These are phyloP conservation scores for Candida patagonica DNA, from an alignment of 805 yeast species.

Conservation along the genomic window DNA sequence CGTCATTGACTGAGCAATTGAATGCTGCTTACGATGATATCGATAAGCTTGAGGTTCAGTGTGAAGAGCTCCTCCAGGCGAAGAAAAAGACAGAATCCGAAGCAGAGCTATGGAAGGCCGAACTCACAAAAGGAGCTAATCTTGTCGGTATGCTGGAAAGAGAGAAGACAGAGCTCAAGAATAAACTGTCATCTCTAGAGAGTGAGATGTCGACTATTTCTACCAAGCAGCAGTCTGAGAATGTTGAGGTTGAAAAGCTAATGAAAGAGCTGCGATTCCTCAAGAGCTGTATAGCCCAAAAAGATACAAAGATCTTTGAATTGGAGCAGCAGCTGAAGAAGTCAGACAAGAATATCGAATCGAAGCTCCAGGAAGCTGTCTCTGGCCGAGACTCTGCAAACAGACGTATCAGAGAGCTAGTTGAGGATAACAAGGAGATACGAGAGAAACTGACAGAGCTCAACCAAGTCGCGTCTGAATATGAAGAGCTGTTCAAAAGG, in stretches of 20 bases:
- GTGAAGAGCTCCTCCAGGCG: constrained; percentile 26
- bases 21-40: constrained; percentile 24
- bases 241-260: constrained; percentile 7
- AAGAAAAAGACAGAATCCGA: constrained; percentile 27
- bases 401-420: constrained; percentile 30
- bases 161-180: constrained; percentile 26
- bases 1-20: constrained; percentile 25
- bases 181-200: constrained; percentile 28
- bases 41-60: constrained; percentile 24
- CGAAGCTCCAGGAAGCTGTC: constrained; percentile 12
- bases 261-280: constrained; percentile 16
- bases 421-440: constrained; percentile 38
- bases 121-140: constrained; percentile 29
- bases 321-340: constrained; percentile 24
- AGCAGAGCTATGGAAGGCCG: constrained; percentile 25
- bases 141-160: constrained; percentile 28
- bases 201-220: constrained; percentile 17
- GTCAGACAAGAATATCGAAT: constrained; percentile 21
- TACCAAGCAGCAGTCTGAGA: constrained; percentile 13
- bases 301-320: constrained; percentile 21
- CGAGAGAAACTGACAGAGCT: constrained; percentile 32
- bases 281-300: constrained; percentile 20
- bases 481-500: constrained; percentile 28
- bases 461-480: constrained; percentile 30
- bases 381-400: constrained; percentile 26